A percentile compares a stretch with the other conserved stretches of the same genome.
phyloP scores from a whole-genome alignment of 2,329 filamentous ascomycete genomes.

The Nemania serpens region DNA sequence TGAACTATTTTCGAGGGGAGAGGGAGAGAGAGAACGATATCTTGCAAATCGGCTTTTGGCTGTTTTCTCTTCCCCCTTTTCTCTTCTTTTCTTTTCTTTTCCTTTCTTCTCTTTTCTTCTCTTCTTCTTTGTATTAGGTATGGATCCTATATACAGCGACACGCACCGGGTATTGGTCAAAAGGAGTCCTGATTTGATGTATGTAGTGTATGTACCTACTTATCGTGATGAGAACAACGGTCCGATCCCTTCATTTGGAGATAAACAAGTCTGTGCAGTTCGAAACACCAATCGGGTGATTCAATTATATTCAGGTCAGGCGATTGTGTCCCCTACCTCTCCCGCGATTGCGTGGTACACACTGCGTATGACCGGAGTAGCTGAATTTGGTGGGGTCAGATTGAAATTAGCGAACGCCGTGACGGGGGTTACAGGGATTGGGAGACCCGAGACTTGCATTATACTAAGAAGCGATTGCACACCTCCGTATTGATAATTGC shows the following conservation, averaged over 20 bases:
- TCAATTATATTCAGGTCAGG: not conserved
- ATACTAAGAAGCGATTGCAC: not conserved
- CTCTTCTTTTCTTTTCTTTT: not conserved
- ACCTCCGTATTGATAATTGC: not conserved
- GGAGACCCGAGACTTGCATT: not conserved
- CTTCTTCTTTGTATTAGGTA: not conserved
- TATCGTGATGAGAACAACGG: not conserved
- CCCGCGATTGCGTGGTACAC: too few species aligned
- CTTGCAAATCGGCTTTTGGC: too few species aligned
- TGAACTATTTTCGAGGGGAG: not conserved
- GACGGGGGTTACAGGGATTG: not conserved
- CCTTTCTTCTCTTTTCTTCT: not conserved
- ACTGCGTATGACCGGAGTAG: too few species aligned
- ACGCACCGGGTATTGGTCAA: not conserved
- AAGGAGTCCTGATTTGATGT: not conserved
- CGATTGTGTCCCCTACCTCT: too few species aligned
- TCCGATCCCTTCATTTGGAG: not conserved
- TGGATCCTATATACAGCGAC: slow-evolving; percentile 1
- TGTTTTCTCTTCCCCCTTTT: too few species aligned
- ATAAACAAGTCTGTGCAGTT: not conserved
- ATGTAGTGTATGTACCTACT: too few species aligned
- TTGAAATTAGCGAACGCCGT: not conserved
- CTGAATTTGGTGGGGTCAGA: not conserved
- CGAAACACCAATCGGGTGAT: not conserved
- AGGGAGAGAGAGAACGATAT: too few species aligned